A percentile compares a stretch with the other conserved stretches of the same genome.
These are phyloP conservation scores for Ophiosphaerella korrae DNA, from an alignment of 2,329 filamentous ascomycete genomes.

Conservation along the genomic window DNA sequence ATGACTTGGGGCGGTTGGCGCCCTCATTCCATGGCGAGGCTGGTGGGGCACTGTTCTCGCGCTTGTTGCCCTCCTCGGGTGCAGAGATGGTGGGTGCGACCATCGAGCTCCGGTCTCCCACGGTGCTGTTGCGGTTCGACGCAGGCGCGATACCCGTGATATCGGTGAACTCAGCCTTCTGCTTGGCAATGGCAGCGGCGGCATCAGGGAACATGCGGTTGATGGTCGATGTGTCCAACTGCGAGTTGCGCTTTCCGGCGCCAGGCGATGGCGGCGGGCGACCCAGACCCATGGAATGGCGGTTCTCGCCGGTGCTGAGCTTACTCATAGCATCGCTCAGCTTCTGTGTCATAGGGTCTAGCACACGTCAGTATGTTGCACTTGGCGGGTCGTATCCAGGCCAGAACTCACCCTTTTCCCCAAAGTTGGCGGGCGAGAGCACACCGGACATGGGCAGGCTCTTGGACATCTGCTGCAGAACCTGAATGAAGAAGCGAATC, in stretches of 20 bases:
- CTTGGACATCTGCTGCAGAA: constrained; percentile 98
- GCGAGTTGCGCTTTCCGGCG: constrained; percentile 83
- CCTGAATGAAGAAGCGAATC: constrained; percentile 98
- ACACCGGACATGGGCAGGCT: constrained; percentile 97
- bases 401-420: constrained; percentile 75
- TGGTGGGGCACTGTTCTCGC: constrained; percentile 65
- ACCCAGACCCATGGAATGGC: constrained; percentile 75
- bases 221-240: constrained; percentile 90
- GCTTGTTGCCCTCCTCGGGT: constrained; percentile 66
- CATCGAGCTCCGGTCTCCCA: constrained; percentile 76
- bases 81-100: constrained; percentile 75
- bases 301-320: constrained; percentile 82
- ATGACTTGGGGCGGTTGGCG: constrained; percentile 73
- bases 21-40: constrained; percentile 78
- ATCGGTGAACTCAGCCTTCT: constrained; percentile 97
- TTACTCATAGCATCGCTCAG: constrained; percentile 97
- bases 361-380: constrained; percentile 23
- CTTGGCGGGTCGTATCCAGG: neutral
- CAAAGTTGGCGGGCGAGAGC: constrained; percentile 89
- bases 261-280: constrained; percentile 76
- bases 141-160: constrained; percentile 87
- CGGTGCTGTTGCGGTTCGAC: constrained; percentile 90
- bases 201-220: constrained; percentile 99
- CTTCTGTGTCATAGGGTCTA: constrained; percentile 96
- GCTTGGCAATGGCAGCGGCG: constrained; percentile 95